Evolutionary conservation across 1,284 basidiomycete genomes (phyloP).

Genomic region (Fomitiporia mediterranea): DNA sequence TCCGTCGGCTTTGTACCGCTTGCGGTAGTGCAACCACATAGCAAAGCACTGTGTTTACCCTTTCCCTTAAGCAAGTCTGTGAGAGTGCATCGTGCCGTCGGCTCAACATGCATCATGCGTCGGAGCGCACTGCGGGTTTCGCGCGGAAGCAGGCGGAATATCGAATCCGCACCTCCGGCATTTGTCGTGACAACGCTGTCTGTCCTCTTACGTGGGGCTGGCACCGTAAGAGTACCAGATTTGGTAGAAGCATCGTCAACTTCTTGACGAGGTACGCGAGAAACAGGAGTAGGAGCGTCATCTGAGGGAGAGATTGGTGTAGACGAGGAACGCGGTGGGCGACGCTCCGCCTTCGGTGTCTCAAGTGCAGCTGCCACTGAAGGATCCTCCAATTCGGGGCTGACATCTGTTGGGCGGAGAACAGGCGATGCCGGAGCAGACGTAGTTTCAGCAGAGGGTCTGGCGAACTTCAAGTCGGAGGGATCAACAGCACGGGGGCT

Average conservation of each 20-base stretch:
- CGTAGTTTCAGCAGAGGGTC: constrained; percentile 67
- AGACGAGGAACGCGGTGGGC: constrained; percentile 23
- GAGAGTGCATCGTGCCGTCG: constrained; percentile 84
- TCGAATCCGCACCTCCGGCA: constrained; percentile 89
- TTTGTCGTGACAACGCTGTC: constrained; percentile 74
- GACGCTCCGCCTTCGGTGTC: constrained; percentile 24
- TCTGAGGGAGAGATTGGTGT: constrained; percentile 22
- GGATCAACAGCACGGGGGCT: constrained; percentile 48
- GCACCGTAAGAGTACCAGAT: neutral
- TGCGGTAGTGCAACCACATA: constrained; percentile 67
- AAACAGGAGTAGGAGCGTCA: constrained; percentile 3
- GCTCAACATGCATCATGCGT: constrained; percentile 93
- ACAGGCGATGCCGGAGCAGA: constrained; percentile 31
- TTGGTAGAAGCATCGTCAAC: constrained; percentile 3
- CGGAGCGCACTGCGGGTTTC: constrained; percentile 87
- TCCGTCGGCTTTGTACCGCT: constrained; percentile 22
- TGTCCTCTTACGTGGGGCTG: constrained; percentile 35
- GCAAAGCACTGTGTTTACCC: constrained; percentile 67
- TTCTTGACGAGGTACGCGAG: constrained; percentile 9
- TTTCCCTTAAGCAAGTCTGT: constrained; percentile 87
- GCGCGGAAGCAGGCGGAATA: constrained; percentile 94
- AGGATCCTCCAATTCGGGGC: neutral
- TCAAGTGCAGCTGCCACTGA: constrained; percentile 19
- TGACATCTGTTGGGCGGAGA: constrained; percentile 1
- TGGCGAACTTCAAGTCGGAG: constrained; percentile 64